These are phyloP conservation scores for Elaeagnus macrophylla DNA, from an alignment of 306 rosid species.

Conservation along the genomic window DNA sequence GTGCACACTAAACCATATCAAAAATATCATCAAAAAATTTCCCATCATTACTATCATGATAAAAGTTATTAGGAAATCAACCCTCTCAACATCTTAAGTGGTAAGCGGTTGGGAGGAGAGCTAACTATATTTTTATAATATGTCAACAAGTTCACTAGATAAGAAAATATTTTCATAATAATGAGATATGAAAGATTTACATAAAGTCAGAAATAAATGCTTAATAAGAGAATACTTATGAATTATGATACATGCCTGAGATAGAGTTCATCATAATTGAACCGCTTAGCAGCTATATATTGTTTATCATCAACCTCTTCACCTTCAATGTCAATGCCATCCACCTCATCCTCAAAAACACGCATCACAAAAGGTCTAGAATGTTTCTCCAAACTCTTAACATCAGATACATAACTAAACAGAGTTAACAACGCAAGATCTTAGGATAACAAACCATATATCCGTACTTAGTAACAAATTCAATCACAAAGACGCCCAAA, in stretches of 20 bases:
- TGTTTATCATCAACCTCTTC: conserved; percentile 27
- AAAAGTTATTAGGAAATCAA: no score
- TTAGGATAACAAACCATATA: conserved; percentile 7
- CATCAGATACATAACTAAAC: conserved; percentile 17
- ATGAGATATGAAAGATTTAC: no score
- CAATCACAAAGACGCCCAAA: conserved; percentile 1
- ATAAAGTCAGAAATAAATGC: neutral
- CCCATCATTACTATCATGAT: no score
- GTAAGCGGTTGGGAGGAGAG: no score
- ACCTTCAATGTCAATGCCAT: conserved; percentile 29
- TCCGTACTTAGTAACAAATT: neutral
- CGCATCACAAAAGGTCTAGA: conserved; percentile 44
- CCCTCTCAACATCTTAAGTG: no score
- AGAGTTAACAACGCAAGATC: conserved; percentile 4
- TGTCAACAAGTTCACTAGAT: no score
- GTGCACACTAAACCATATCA: neutral
- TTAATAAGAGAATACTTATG: neutral
- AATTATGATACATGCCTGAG: conserved; percentile 36
- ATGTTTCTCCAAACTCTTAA: conserved; percentile 26
- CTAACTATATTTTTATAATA: no score
- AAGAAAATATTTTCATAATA: neutral
- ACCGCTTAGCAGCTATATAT: conserved; percentile 27
- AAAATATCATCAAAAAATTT: no score
- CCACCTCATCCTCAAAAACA: conserved; percentile 48
- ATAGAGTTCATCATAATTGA: conserved; percentile 44